These are phyloP conservation scores for Ascochyta lentis DNA, from an alignment of 2,329 filamentous ascomycete genomes.

Conservation along the genomic window DNA sequence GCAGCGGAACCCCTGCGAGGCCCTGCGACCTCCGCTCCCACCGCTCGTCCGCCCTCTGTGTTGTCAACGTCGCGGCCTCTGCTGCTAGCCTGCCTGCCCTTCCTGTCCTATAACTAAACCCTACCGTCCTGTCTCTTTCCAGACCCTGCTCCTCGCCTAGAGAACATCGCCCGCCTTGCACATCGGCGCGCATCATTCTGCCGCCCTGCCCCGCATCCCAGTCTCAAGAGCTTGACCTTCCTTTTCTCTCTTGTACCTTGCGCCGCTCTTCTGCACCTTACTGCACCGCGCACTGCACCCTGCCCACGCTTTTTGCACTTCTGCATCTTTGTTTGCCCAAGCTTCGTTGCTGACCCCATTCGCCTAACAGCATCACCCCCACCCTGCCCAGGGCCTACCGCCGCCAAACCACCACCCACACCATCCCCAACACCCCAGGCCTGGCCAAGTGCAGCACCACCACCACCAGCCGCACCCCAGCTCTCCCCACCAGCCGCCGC, in stretches of 20 bases:
- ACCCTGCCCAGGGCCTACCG: constrained; percentile 76
- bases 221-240: constrained; percentile 17
- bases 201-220: constrained; percentile 29
- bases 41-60: constrained; percentile 40
- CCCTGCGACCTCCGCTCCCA: constrained; percentile 36
- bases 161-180: constrained; percentile 28
- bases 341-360: constrained; percentile 39
- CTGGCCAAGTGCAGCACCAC: constrained; percentile 70
- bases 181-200: constrained; percentile 32
- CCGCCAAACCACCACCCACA: constrained; percentile 62
- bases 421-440: constrained; percentile 58
- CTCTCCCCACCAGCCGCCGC: constrained; percentile 65
- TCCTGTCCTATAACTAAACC: constrained; percentile 45
- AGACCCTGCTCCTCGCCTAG: constrained; percentile 48
- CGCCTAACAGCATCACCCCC: constrained; percentile 72
- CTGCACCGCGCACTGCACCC: constrained; percentile 14
- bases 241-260: constrained; percentile 24
- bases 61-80: constrained; percentile 38
- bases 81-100: constrained; percentile 36
- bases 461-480: constrained; percentile 61
- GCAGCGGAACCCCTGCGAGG: constrained; percentile 44
- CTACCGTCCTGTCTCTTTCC: constrained; percentile 40
- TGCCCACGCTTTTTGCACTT: background rate
- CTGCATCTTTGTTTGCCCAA: constrained; percentile 19
- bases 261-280: constrained; percentile 25